Evolutionary conservation across 2,329 filamentous ascomycete genomes (phyloP), one percentile per base, ranked within the genome.

Genomic region (Aspergillus luchuensis): DNA sequence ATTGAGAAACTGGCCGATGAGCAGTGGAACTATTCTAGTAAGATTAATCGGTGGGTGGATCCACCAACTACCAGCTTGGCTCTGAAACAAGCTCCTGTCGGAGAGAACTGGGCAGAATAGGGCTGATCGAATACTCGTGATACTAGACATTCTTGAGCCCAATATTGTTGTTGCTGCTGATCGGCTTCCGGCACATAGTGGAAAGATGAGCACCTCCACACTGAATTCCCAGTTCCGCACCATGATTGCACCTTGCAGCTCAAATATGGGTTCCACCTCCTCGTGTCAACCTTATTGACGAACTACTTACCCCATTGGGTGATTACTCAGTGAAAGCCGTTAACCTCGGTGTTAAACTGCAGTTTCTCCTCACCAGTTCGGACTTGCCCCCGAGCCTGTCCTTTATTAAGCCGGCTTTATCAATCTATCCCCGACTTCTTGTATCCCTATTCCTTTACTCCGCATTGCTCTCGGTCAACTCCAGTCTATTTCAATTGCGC

Each of bases 291-390:
- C 11, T 36, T 36, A 36, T 36, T 36, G 11, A 28, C 19, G 23
- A 49, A 49, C 28, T 25, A 19, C 51, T 25, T 54, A 43, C 51
- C 51, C 43, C 5, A 4, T 36, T 36, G 5, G 33, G 33, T 36
- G 33, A 36, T 36, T 36, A 36, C 33, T 36, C 33, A 36, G 33
- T 13, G 33, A 36, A 36, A 13, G 10, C 33, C 33, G 11, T 36
- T 55, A 55, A 55, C 52, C 52, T 55, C 52, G 52, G 52, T 25
- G 36, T 55, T 33, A 7, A 43, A 6, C 15, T 19, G 47, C n/a
- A 11, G 8, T n/a, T 33, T 50, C 47, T 50, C 47, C 47, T 50
- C 47, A 33, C 28, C 25, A 17, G 47, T 38, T 55, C 38, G 48
- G 56, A 58, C 56, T 56, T 51, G 36, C 25, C 5, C 38, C 52